Conservation (phyloP, 805 yeast species). For the Geotrichum ghanense region DNA sequence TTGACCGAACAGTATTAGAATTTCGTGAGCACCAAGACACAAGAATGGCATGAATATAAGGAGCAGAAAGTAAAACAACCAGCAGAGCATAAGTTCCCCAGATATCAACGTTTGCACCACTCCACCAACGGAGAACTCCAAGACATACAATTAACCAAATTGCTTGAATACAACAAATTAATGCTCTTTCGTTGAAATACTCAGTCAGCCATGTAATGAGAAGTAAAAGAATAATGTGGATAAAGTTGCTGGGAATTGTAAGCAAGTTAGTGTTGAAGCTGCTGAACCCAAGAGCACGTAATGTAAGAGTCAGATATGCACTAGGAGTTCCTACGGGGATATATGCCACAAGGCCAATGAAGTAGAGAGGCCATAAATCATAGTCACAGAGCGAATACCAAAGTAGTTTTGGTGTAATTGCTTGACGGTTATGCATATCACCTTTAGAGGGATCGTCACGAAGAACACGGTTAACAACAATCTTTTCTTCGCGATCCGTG, state of each 20-base stretch:
- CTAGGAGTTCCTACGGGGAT: slow-evolving; percentile 29
- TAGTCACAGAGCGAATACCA: slow-evolving; percentile 34
- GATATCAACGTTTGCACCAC: slow-evolving; percentile 26
- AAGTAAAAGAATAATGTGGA: slow-evolving; percentile 16
- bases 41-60: slow-evolving; percentile 39
- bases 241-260: slow-evolving; percentile 25
- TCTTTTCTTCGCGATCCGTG: slow-evolving; percentile 43
- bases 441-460: slow-evolving; percentile 58
- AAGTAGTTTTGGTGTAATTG: slow-evolving; percentile 33
- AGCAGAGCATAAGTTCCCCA: slow-evolving; percentile 35
- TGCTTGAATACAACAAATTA: slow-evolving; percentile 21
- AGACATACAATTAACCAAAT: slow-evolving; percentile 27
- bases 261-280: slow-evolving; percentile 40
- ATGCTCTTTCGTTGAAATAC: slow-evolving; percentile 20
- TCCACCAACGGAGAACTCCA: slow-evolving; percentile 31
- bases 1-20: slow-evolving; percentile 46
- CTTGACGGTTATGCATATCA: slow-evolving; percentile 51
- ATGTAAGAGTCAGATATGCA: slow-evolving; percentile 38
- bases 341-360: slow-evolving; percentile 35
- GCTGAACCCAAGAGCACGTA: slow-evolving; percentile 38
- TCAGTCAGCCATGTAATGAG: slow-evolving; percentile 19
- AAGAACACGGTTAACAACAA: slow-evolving; percentile 46
- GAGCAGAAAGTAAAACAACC: slow-evolving; percentile 17
- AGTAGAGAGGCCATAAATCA: slow-evolving; percentile 45
- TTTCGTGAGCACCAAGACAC: slow-evolving; percentile 53